Percentiles rank a stretch among this genome's conserved stretches.
Conservation (phyloP, 192 early-diverging fungal species). For the Radiomyces spectabilis region DNA sequence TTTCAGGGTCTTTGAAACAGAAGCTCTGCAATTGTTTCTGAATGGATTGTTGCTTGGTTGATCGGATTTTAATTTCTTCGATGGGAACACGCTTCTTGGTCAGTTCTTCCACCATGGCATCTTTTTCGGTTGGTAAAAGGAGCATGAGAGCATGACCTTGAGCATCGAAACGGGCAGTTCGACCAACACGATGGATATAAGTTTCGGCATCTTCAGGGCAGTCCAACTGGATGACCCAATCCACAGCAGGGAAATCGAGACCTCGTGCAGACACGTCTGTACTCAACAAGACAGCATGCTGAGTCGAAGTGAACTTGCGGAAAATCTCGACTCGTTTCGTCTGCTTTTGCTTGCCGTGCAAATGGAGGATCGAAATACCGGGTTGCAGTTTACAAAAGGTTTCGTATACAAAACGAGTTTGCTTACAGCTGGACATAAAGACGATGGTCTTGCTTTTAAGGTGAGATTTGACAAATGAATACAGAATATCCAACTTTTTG, state of each 20-base stretch:
- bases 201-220: constrained; percentile 95
- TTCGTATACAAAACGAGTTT: constrained; percentile 92
- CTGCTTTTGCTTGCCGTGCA: constrained; percentile 98
- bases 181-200: constrained; percentile 97
- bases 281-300: constrained; percentile 75
- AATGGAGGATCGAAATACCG: constrained; percentile 80
- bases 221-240: constrained; percentile 98
- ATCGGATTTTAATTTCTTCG: constrained; percentile 82
- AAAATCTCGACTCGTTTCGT: constrained; percentile 90
- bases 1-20: constrained; percentile 90
- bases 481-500: constrained; percentile 93
- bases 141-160: constrained; percentile 83
- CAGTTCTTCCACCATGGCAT: constrained; percentile 71
- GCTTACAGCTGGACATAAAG: constrained; percentile 95
- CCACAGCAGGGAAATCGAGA: constrained; percentile 94
- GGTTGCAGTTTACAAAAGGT: constrained; percentile 93
- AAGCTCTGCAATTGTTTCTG: constrained; percentile 80
- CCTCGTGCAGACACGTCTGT: constrained; percentile 97
- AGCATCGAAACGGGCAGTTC: constrained; percentile 92
- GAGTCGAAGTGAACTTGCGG: constrained; percentile 75
- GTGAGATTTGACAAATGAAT: constrained; percentile 93
- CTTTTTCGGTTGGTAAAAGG: constrained; percentile 80
- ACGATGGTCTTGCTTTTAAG: constrained; percentile 83
- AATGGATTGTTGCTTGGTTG: constrained; percentile 72
- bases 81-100: constrained; percentile 77